Base-by-base conservation (phyloP, 1,139 yeast species). In the Diutina sp. region DNA sequence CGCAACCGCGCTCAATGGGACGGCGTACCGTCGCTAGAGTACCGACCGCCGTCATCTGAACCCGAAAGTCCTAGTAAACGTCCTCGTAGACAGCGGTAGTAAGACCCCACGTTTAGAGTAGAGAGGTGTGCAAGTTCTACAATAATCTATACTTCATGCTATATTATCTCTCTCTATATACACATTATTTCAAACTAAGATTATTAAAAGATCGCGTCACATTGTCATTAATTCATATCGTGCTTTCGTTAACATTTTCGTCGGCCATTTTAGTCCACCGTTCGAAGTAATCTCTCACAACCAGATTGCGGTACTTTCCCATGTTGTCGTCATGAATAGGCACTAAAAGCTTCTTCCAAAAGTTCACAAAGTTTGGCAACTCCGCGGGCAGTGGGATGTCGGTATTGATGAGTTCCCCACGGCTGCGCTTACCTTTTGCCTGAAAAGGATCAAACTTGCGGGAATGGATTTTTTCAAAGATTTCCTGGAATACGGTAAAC, bases 401-500 rank as follows among this genome's bases (percentile, higher is more conserved):
- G 41, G 9, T 53, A n/a, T 18, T 45, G 41, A 32, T 53, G 32
- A 28, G 61, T 58, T 0, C 32, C 35, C 0, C 87, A 85, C 0
- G 55, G 59, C 54, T 1, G n/a, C 2, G 72, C 73, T 4, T 55
- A 56, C 61, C 63, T 64, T 55, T 51, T 46, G 50, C 69, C 44
- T 59, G 67, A 63, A 64, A 70, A n/a, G 73, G 78, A 48, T 61
- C 65, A 6, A 60, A 58, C 18, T 58, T 60, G 48, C 64, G 61
- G 63, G 81, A 75, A 56, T 77, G 78, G 25, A 21, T 4, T 21
- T 21, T 21, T 21, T 21, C 25, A 21, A 21, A 21, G 25, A 21
- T 21, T 3, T 71, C 79, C 6, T 76, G 67, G 64, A 87, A 87
- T 0, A 83, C 86, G 0, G 89, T 74, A 2, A 79, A 64, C 81